A percentile compares a stretch with the other conserved stretches of the same genome.
phyloP scores from a whole-genome alignment of 805 yeast species.

The Pichia cephalocereana region DNA sequence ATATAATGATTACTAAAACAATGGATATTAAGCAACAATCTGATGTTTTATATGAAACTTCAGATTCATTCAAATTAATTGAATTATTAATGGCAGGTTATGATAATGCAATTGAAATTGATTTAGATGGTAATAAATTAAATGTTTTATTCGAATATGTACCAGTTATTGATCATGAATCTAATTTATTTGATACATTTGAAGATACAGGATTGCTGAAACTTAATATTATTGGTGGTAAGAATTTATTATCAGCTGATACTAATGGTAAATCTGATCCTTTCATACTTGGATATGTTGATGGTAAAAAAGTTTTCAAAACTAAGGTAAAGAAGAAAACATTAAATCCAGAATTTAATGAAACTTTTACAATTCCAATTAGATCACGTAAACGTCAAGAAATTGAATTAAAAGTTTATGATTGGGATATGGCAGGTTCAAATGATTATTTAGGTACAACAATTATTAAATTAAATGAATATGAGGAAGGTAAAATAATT shows the following conservation, averaged over 20 bases:
- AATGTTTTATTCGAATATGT: slow-evolving; percentile 47
- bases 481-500: slow-evolving; percentile 24
- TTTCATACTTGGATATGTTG: slow-evolving; percentile 40
- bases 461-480: slow-evolving; percentile 35
- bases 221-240: slow-evolving; percentile 49
- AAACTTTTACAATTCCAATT: slow-evolving; percentile 47
- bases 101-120: slow-evolving; percentile 36
- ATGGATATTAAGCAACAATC: slow-evolving; percentile 36
- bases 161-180: slow-evolving; percentile 48
- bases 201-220: slow-evolving; percentile 58
- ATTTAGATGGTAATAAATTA: slow-evolving; percentile 31
- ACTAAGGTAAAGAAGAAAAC: slow-evolving; percentile 59
- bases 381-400: slow-evolving; percentile 51
- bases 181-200: slow-evolving; percentile 38
- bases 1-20: slow-evolving; percentile 49
- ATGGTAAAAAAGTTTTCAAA: slow-evolving; percentile 45
- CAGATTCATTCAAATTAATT: slow-evolving; percentile 38
- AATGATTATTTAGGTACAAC: slow-evolving; percentile 52
- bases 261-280: slow-evolving; percentile 77
- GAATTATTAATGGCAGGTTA: slow-evolving; percentile 46
- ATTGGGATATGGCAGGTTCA: slow-evolving; percentile 74
- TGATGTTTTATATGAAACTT: slow-evolving; percentile 46
- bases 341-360: slow-evolving; percentile 72
- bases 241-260: slow-evolving; percentile 49
- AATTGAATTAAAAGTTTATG: slow-evolving; percentile 44